phyloP scores from a whole-genome alignment of 306 rosid species.

The Sesbania bispinosa region DNA sequence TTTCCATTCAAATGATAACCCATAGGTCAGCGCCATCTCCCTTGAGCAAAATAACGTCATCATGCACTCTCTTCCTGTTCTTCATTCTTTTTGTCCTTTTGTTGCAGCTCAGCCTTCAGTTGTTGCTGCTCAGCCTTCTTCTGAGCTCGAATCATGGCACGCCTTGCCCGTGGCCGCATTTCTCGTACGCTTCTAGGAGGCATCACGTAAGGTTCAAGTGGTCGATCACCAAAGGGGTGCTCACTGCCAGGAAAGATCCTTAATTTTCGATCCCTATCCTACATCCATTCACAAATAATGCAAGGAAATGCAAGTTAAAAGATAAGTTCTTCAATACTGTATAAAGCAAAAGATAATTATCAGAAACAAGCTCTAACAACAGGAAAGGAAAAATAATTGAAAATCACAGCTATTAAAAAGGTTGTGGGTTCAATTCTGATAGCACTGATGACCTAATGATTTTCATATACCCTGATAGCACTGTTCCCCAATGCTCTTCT shows the following conservation, averaged over 20 bases:
- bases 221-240: conserved; percentile 79
- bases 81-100: conserved; percentile 48
- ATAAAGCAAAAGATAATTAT: neutral
- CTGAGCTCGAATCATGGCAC: conserved; percentile 88
- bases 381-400: neutral
- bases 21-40: neutral
- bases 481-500: neutral
- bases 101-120: conserved; percentile 63
- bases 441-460: neutral
- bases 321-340: neutral
- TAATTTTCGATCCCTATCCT: conserved; percentile 93
- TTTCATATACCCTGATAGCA: neutral
- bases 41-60: conserved; percentile 19
- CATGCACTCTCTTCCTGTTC: conserved; percentile 46
- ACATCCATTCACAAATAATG: conserved; percentile 31
- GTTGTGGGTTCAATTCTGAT: too few species aligned
- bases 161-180: conserved; percentile 77
- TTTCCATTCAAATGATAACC: neutral
- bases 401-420: neutral
- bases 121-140: conserved; percentile 74
- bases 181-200: conserved; percentile 76
- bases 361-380: neutral
- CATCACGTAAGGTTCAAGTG: conserved; percentile 73
- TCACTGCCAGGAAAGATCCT: conserved; percentile 77
- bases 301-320: conserved; percentile 19